Evolutionary conservation across 306 rosid species (phyloP).

Genomic region (Vachellia collinsii): DNA sequence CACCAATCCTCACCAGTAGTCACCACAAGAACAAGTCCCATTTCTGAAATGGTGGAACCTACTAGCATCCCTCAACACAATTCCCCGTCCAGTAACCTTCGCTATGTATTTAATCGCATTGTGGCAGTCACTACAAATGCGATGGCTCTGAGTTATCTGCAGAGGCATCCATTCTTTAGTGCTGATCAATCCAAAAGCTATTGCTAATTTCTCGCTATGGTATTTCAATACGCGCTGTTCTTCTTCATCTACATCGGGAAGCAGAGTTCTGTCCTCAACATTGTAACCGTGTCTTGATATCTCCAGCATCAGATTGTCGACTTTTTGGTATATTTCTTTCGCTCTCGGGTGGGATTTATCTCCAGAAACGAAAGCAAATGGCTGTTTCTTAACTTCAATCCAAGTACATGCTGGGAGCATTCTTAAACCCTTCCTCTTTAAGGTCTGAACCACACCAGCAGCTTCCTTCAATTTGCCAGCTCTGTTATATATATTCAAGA

Average conservation of each 20-base stretch:
- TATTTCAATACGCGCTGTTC: conserved; percentile 55
- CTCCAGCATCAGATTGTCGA: conserved; percentile 66
- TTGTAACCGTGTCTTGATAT: conserved; percentile 63
- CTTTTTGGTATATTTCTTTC: conserved; percentile 56
- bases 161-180: conserved; percentile 62
- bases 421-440: conserved; percentile 77
- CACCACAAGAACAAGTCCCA: conserved; percentile 89
- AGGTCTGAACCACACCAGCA: conserved; percentile 72
- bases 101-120: conserved; percentile 74
- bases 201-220: conserved; percentile 85
- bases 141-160: conserved; percentile 80
- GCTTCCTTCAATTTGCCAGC: conserved; percentile 79
- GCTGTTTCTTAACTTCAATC: conserved; percentile 71
- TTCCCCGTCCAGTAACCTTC: conserved; percentile 67
- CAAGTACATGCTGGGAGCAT: conserved; percentile 76
- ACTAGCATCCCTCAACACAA: conserved; percentile 78
- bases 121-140: conserved; percentile 77
- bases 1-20: conserved; percentile 68
- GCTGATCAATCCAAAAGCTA: conserved; percentile 77
- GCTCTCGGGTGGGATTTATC: conserved; percentile 60
- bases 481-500: conserved; percentile 65
- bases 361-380: conserved; percentile 59
- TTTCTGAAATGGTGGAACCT: conserved; percentile 87
- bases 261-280: conserved; percentile 49
- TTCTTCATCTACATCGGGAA: conserved; percentile 80